A percentile compares a stretch with the other conserved stretches of the same genome.
Evolutionary conservation across 495 filamentous ascomycete genomes (phyloP).

Genomic region (Copromyces sp.): DNA sequence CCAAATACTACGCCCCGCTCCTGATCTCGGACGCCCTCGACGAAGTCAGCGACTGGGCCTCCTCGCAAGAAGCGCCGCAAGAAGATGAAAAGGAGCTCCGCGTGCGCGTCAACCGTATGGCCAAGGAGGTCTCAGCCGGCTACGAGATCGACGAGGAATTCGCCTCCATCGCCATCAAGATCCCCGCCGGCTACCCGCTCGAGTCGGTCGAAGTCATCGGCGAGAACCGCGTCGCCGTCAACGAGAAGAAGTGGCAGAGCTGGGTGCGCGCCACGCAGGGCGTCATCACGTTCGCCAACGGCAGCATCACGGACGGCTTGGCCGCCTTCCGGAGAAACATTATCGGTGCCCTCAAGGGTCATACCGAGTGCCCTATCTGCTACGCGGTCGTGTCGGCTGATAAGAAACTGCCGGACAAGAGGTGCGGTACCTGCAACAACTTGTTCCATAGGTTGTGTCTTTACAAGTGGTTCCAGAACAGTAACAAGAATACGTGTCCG

Average conservation of each 20-base stretch:
- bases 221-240: conserved; percentile 71
- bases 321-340: conserved; percentile 75
- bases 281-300: conserved; percentile 86
- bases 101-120: conserved; percentile 58
- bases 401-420: conserved; percentile 80
- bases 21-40: conserved; percentile 63
- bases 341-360: conserved; percentile 75
- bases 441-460: conserved; percentile 82
- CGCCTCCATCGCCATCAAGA: conserved; percentile 63
- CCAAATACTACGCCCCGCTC: conserved; percentile 74
- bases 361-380: conserved; percentile 94
- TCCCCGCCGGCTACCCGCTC: conserved; percentile 75
- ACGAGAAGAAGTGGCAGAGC: conserved; percentile 79
- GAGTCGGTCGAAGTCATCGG: conserved; percentile 65
- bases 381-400: conserved; percentile 85
- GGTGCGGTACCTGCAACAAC: conserved; percentile 89
- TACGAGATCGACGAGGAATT: conserved; percentile 83
- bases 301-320: conserved; percentile 74
- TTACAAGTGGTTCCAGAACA: conserved; percentile 93
- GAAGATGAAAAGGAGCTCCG: conserved; percentile 62
- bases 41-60: conserved; percentile 61
- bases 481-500: conserved; percentile 80
- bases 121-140: conserved; percentile 65
- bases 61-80: conserved; percentile 39
- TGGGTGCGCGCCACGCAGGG: conserved; percentile 83